A percentile compares a stretch with the other conserved stretches of the same genome.
phyloP scores from a whole-genome alignment of 805 yeast species.

The Zygoascus flipseniorum region DNA sequence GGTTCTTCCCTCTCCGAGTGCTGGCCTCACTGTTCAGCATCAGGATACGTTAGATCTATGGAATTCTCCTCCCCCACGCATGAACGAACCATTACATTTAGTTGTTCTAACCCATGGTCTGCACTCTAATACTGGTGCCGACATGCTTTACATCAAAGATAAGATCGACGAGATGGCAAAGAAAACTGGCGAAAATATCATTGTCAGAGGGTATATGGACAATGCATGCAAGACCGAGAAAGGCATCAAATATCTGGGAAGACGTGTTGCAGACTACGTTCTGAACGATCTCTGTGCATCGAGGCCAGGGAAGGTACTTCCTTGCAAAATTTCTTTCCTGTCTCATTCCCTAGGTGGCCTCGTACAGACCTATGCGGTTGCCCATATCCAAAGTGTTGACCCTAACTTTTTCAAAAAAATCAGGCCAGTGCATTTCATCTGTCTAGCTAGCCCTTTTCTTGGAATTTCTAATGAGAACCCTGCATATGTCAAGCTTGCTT shows the following conservation, averaged over 20 bases:
- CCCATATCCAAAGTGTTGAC: conserved; percentile 52
- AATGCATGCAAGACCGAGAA: conserved; percentile 84
- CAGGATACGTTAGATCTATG: conserved; percentile 64
- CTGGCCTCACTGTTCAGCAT: conserved; percentile 25
- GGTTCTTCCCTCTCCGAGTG: background rate
- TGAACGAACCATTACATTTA: conserved; percentile 60
- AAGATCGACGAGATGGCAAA: conserved; percentile 47
- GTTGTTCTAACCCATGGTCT: conserved; percentile 87
- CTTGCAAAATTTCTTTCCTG: conserved; percentile 64
- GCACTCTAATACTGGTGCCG: conserved; percentile 84
- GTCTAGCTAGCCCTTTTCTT: conserved; percentile 80
- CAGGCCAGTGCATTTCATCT: conserved; percentile 68
- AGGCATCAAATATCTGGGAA: conserved; percentile 80
- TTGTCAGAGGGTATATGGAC: conserved; percentile 75
- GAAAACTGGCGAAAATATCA: conserved; percentile 48
- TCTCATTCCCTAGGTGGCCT: conserved; percentile 95
- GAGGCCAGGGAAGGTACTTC: conserved; percentile 19
- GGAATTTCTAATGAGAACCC: conserved; percentile 90
- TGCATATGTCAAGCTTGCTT: conserved; percentile 68
- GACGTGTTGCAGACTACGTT: conserved; percentile 67
- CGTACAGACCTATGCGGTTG: conserved; percentile 84
- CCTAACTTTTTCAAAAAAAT: conserved; percentile 60
- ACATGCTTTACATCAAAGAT: conserved; percentile 82
- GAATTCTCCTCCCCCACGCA: conserved; percentile 53
- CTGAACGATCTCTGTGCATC: conserved; percentile 44